Evolutionary conservation across 371 early-diverging fungal species (phyloP), one percentile per base, ranked within the genome.

Genomic region (Mucor lusitanicus): DNA sequence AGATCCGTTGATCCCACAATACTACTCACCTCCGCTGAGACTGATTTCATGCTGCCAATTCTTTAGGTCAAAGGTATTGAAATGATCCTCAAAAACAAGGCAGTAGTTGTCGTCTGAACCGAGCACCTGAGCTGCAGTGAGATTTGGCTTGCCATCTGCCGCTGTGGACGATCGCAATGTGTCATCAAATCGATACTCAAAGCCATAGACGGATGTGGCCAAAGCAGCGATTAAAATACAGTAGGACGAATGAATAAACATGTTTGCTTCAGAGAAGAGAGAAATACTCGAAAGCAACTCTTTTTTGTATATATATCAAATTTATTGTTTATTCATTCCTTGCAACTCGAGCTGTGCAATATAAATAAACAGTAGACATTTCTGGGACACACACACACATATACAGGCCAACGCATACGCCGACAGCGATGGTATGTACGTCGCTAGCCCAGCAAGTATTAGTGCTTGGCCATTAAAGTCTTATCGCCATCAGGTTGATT

Each of bases 51-150:
- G 86, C 82, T 78, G 79, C 87, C 87, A 85, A 39, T 79, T 77
- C n/a, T 75, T 74, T 19, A 83, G 70, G 67, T 90, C 82, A 53
- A 90, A 72, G 8, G 63, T 69, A 62, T 88, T 79, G 69, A 91
- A 91, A 68, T 89, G 84, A 63, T 91, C 91, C 56, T 82, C 75
- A 69, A 91, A 88, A 7, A 85, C 60, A 5, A 84, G 72, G 63
- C 91, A 91, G 3, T 59, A 48, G 6, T 64, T n/a, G 7, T 63
- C 21, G 11, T 35, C 37, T 37, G 58, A 58, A 5, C 28, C 55
- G 1, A 58, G 17, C 6, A 7, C 32, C 37, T 58, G 58, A 3
- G 58, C 58, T n/a, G 37, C 11, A 37, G 19, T 37, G 15, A 50
- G 23, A 12, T 50, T 50, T 50, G 50, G 50, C 0, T 25, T 25